Evolutionary conservation across 495 filamentous ascomycete genomes (phyloP), one percentile per base, ranked within the genome.

Genomic region (Xylaria curta): DNA sequence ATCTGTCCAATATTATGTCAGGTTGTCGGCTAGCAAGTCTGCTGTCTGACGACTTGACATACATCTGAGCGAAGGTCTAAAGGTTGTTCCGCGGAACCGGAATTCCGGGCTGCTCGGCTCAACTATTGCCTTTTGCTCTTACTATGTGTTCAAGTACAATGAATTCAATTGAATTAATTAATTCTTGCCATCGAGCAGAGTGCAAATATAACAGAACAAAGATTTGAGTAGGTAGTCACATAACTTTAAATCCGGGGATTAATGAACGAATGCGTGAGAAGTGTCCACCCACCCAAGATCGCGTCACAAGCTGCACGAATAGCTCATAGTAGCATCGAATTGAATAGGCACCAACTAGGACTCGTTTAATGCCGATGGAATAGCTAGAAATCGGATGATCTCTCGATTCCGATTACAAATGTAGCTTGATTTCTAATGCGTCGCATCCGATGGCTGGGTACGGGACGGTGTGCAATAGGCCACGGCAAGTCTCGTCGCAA

Each of bases 381-480:
- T 31, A 31, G 1, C 4, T 38, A 38, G 36, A 38, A 38, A 56
- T 56, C 66, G 54, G 56, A 47, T 33, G 42, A 49, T 69, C 17
- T 59, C 21, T 49, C 7, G 53, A 47, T 3, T 4, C 36, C 36
- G 53, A 69, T 69, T 69, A 69, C 66, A 69, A 68, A 69, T 69
- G 49, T 59, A 21, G 33, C n/a, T 61, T 69, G 66, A 69, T 69
- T 69, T 59, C 53, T 69, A 69, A 69, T 69, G 66, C 54, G 38
- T 60, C 36, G 15, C 10, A 15, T n/a, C 40, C 19, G 51, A 60
- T 36, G 51, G 51, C 15, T 38, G 65, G 65, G 65, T 53, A 56
- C 51, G 51, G 26, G 51, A 68, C 36, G 51, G 19, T 10, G 66
- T 31, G 66, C 53, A 53, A 67, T 67, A 67, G 64, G 64, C 36